phyloP scores from a whole-genome alignment of 108 stramenopile genomes.

The Fistulifera solaris region DNA sequence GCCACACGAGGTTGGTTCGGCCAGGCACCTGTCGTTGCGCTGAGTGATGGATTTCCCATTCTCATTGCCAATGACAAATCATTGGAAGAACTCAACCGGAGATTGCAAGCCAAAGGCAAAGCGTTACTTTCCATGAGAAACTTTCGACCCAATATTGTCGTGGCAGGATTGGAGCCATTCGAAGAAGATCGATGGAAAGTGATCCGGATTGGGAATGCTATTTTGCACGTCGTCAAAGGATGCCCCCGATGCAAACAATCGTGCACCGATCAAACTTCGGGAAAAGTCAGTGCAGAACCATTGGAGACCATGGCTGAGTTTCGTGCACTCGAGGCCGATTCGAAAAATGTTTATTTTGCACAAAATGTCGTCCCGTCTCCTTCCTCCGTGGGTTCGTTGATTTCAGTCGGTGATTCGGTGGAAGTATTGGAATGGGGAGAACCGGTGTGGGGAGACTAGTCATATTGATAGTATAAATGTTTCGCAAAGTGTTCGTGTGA shows the following conservation, averaged over 20 bases:
- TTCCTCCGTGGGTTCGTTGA: constrained; percentile 27
- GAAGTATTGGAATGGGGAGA: constrained; percentile 66
- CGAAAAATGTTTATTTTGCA: constrained; percentile 60
- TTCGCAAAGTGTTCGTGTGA: too few species aligned
- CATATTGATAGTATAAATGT: too few species aligned
- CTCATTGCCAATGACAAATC: constrained; percentile 61
- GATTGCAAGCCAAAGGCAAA: constrained; percentile 41
- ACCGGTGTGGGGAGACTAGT: constrained; percentile 35
- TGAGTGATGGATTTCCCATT: constrained; percentile 82
- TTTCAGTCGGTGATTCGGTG: constrained; percentile 38
- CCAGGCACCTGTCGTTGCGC: constrained; percentile 30
- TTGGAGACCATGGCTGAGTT: constrained; percentile 58
- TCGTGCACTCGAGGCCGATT: constrained; percentile 35
- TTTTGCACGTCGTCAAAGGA: constrained; percentile 72
- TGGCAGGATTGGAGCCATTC: constrained; percentile 50
- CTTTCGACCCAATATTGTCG: constrained; percentile 80
- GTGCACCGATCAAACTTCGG: constrained; percentile 75
- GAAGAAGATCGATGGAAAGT: constrained; percentile 84
- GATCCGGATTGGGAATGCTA: constrained; percentile 41
- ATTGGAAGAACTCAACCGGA: constrained; percentile 57
- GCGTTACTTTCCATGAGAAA: constrained; percentile 55
- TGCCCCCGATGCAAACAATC: constrained; percentile 83
- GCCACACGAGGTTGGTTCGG: constrained; percentile 22
- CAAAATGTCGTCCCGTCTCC: constrained; percentile 57
- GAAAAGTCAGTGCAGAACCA: constrained; percentile 52